Evolutionary conservation across 345 rosid species (phyloP).

Genomic region (Psidium friedrichsthalianum): DNA sequence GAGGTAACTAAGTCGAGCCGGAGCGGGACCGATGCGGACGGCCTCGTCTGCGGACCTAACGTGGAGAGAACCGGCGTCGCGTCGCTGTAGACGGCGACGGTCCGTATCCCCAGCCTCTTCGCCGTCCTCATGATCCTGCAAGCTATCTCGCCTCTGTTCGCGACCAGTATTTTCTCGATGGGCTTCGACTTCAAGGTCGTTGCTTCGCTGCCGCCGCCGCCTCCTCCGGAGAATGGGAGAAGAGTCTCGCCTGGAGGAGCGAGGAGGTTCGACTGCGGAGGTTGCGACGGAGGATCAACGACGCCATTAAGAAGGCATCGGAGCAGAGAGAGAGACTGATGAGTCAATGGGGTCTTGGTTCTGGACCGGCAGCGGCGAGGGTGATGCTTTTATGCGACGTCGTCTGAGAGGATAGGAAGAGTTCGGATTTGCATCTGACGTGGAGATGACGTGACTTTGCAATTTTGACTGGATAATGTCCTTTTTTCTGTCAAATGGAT

Average conservation of each 20-base stretch:
- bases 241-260: slow-evolving; percentile 11
- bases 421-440: background rate
- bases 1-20: slow-evolving; percentile 79
- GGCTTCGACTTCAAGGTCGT: background rate
- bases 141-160: slow-evolving; percentile 85
- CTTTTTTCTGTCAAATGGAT: background rate
- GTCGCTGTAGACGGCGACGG: slow-evolving; percentile 86
- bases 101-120: slow-evolving; percentile 62
- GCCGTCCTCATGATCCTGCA: slow-evolving; percentile 80
- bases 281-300: slow-evolving; percentile 42
- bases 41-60: slow-evolving; percentile 90
- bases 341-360: background rate
- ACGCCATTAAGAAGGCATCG: slow-evolving; percentile 28
- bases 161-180: slow-evolving; percentile 68
- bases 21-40: slow-evolving; percentile 66
- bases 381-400: background rate
- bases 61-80: slow-evolving; percentile 69
- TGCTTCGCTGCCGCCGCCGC: background rate
- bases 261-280: background rate
- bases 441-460: background rate
- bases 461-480: background rate
- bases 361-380: background rate
- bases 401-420: background rate
- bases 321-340: background rate
- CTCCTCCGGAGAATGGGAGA: slow-evolving; percentile 9